Base-by-base conservation (phyloP, 192 early-diverging fungal species). In the Cetraspora pellucida region DNA sequence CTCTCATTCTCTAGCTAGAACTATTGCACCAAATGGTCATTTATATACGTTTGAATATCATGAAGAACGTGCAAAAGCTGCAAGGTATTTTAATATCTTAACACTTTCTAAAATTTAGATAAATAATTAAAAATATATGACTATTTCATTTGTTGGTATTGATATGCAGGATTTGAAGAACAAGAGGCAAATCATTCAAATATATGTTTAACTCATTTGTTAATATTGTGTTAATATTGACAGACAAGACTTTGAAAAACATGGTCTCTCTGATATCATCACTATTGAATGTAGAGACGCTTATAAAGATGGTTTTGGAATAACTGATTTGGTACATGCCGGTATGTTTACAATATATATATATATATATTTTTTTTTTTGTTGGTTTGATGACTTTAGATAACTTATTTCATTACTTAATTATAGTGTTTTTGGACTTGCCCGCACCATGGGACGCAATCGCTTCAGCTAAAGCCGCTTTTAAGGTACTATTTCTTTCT, bases 391-490 rank as follows among this genome's bases (percentile, higher is more conserved):
- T 31, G 13, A 13, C 27, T 37, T 30, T n/a, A 46, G 10, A 45
- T 44, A 76, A 27, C 27, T 64, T 71, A 21, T 7, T 44, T n/a
- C 30, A 43, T 37, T 7, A 37, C 10, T 43, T 23, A 21, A 17
- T 7, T 73, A 54, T 79, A 81, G 96, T 97, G 19, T 99, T 99
- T 78, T 84, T 99, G 70, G 97, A 99, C 86, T 83, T 99, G 69
- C 97, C 97, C 23, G 90, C 95, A 25, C 97, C 97, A 50, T 99
- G 97, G 96, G 95, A 96, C 10, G 96, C 95, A 0, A 87, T 99
- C 55, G 87, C 81, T 8, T 82, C 91, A 0, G 94, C 96, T n/a
- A 96, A 95, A 81, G 81, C 86, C 57, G 91, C 95, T 0, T 93
- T 99, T 74, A 91, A 94, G 74, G 74, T 76, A 72, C 10, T 52